Evolutionary conservation across 345 rosid genomes (phyloP).

Genomic region (Sonneratia alba): DNA sequence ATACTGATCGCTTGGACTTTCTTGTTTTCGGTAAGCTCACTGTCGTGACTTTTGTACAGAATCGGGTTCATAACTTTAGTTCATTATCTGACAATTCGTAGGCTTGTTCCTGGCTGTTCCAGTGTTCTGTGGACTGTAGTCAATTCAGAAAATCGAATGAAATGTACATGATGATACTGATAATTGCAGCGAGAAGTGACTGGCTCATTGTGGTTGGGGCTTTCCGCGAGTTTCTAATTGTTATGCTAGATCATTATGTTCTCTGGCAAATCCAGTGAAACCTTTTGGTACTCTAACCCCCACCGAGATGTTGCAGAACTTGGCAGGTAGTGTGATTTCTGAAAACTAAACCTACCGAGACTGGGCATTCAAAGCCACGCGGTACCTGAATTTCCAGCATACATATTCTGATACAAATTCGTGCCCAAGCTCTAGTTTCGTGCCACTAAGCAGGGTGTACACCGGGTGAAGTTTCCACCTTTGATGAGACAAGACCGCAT

Average conservation of each 20-base stretch:
- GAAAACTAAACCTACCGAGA: too few relatives aligned
- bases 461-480: too few relatives aligned
- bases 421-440: too few relatives aligned
- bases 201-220: neutral
- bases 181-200: neutral
- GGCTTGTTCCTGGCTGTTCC: neutral
- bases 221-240: neutral
- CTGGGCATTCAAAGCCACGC: too few relatives aligned
- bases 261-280: neutral
- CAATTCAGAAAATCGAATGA: neutral
- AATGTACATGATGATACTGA: slow-evolving; percentile 1
- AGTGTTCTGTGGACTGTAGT: neutral
- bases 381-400: too few relatives aligned
- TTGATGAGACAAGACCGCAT: too few relatives aligned
- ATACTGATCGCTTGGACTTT: neutral
- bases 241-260: neutral
- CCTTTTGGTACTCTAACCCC: neutral
- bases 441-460: too few relatives aligned
- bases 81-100: neutral
- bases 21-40: neutral
- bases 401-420: too few relatives aligned
- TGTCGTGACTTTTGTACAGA: neutral
- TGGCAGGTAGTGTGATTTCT: too few relatives aligned
- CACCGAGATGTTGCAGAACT: too few relatives aligned
- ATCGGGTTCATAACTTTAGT: neutral